Evolutionary conservation across 2,329 filamentous ascomycete species (phyloP).

Genomic region (Apiospora rasikravindrae): DNA sequence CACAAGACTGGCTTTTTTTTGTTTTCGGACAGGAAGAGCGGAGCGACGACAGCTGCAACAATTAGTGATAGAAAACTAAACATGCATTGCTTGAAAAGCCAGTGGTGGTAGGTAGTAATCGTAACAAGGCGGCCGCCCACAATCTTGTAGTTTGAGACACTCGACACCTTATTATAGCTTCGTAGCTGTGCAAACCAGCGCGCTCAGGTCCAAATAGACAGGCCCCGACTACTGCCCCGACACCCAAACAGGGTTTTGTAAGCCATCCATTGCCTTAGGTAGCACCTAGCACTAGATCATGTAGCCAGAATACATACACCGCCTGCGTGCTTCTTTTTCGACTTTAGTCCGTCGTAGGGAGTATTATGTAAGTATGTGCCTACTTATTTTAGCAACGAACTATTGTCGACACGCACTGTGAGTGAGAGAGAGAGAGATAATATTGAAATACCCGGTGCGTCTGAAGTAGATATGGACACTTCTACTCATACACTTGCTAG

Average conservation of each 20-base stretch:
- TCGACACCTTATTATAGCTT: slow-evolving; percentile 3
- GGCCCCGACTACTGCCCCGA: background rate
- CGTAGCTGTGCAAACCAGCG: background rate
- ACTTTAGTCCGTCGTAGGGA: background rate
- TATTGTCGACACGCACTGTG: background rate
- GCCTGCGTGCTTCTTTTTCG: background rate
- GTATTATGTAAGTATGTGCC: background rate
- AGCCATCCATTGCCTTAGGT: background rate
- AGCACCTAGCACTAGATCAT: background rate
- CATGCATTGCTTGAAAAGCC: background rate
- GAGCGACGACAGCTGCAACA: background rate
- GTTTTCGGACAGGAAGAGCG: background rate
- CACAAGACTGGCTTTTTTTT: background rate
- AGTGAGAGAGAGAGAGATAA: background rate
- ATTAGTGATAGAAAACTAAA: background rate
- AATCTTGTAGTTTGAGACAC: slow-evolving; percentile 15
- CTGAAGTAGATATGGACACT: background rate
- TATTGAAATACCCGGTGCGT: background rate
- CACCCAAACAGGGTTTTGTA: background rate
- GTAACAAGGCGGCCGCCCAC: background rate
- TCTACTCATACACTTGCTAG: background rate
- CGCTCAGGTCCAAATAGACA: background rate
- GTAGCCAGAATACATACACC: background rate
- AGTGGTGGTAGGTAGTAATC: too few relatives aligned
- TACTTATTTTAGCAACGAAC: background rate